phyloP scores from a whole-genome alignment of 768 basidiomycete species.

The Russula compacta region DNA sequence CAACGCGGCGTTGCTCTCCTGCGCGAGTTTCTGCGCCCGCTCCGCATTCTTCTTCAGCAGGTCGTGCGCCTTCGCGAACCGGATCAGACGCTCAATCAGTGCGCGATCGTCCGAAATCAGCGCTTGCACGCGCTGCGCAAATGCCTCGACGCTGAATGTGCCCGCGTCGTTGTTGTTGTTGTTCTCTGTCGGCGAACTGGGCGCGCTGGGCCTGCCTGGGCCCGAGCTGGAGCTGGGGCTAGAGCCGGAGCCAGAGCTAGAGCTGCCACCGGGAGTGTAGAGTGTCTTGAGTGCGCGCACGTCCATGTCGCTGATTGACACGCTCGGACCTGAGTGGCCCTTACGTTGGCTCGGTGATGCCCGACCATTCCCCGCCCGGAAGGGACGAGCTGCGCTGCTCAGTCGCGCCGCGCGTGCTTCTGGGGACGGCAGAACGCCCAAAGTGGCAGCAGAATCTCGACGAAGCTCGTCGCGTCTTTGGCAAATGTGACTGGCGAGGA shows the following conservation, averaged over 20 bases:
- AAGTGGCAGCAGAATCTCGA: constrained; percentile 56
- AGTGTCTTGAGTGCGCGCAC: constrained; percentile 78
- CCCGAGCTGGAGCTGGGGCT: not conserved
- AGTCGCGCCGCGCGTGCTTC: constrained; percentile 70
- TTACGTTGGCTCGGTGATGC: constrained; percentile 22
- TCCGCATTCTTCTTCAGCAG: constrained; percentile 88
- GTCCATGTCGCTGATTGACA: constrained; percentile 75
- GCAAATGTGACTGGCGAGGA: constrained; percentile 25
- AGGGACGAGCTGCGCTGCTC: constrained; percentile 38
- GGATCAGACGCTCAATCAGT: constrained; percentile 73
- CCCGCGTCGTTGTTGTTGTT: constrained; percentile 22
- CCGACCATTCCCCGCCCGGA: constrained; percentile 28
- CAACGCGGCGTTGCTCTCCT: constrained; percentile 67
- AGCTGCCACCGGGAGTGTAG: constrained; percentile 39
- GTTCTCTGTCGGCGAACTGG: constrained; percentile 1
- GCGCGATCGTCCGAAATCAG: constrained; percentile 76
- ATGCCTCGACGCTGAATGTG: constrained; percentile 68
- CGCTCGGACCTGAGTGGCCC: constrained; percentile 29
- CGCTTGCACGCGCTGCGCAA: constrained; percentile 68
- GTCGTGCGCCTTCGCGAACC: constrained; percentile 85
- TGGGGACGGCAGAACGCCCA: constrained; percentile 82
- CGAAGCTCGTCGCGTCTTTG: constrained; percentile 45
- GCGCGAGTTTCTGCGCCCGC: constrained; percentile 81
- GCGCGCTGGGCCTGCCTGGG: constrained; percentile 15
- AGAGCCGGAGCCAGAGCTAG: not conserved